Evolutionary conservation across 2,329 filamentous ascomycete species (phyloP).

Genomic region (Alternaria sp.): DNA sequence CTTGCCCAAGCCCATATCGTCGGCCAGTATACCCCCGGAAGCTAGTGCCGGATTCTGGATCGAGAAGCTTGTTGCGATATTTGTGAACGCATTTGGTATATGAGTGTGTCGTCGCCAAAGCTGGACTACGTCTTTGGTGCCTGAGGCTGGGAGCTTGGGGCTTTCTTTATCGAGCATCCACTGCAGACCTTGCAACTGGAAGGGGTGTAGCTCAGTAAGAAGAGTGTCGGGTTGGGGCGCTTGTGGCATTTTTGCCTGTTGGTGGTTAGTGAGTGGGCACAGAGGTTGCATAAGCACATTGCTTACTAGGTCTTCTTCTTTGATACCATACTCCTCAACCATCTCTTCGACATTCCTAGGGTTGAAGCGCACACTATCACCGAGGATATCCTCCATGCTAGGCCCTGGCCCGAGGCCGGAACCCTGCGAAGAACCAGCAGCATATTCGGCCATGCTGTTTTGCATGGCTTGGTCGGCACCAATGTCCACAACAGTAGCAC

Average conservation of each 20-base stretch:
- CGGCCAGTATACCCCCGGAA: constrained; percentile 84
- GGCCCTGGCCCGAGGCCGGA: constrained; percentile 50
- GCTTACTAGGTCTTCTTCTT: constrained; percentile 69
- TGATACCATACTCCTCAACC: constrained; percentile 73
- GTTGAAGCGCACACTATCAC: constrained; percentile 72
- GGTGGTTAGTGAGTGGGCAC: constrained; percentile 16
- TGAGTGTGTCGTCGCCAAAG: constrained; percentile 71
- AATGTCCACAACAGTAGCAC: constrained; percentile 33
- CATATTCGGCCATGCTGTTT: constrained; percentile 36
- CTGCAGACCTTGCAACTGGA: constrained; percentile 78
- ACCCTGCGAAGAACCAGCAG: constrained; percentile 35
- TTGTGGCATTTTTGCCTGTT: constrained; percentile 70
- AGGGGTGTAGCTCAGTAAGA: constrained; percentile 74
- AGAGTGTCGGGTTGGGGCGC: constrained; percentile 73
- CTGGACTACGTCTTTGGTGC: constrained; percentile 72
- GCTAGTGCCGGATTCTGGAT: constrained; percentile 69
- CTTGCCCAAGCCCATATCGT: constrained; percentile 94
- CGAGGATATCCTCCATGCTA: constrained; percentile 70
- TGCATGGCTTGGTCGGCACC: constrained; percentile 28
- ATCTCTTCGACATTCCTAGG: constrained; percentile 70
- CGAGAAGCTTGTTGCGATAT: constrained; percentile 76
- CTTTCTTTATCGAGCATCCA: constrained; percentile 84
- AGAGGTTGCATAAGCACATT: background rate
- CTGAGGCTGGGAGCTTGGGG: constrained; percentile 68
- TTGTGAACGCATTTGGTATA: constrained; percentile 62